Evolutionary conservation across 345 rosid genomes (phyloP).

Genomic region (Pugionium dolabratum): DNA sequence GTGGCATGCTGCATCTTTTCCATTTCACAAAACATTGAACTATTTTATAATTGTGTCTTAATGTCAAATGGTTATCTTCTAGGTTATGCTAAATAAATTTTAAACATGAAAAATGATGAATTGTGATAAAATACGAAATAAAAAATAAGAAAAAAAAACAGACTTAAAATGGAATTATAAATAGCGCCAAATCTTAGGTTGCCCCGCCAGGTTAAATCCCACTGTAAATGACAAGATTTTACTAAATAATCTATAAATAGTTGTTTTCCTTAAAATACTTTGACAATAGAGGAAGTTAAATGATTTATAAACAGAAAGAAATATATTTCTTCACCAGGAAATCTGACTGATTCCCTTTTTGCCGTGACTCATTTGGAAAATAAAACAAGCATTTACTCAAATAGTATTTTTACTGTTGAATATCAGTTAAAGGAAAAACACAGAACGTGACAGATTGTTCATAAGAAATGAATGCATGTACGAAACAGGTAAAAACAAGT

Average conservation of each 20-base stretch:
- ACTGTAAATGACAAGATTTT: constrained; percentile 36
- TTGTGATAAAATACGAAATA: too few species aligned
- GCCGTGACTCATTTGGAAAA: constrained; percentile 19
- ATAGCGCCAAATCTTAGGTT: constrained; percentile 71
- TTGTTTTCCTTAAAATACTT: neutral
- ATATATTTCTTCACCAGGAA: constrained; percentile 2
- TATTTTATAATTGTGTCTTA: too few species aligned
- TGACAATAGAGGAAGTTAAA: constrained; percentile 15
- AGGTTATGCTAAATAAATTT: too few species aligned
- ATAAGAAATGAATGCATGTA: constrained; percentile 38
- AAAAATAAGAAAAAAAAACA: neutral
- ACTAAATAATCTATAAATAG: neutral
- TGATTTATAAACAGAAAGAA: constrained; percentile 11
- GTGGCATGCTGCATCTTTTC: too few species aligned
- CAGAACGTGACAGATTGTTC: constrained; percentile 39
- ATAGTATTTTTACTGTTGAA: constrained; percentile 12
- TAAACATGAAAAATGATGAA: too few species aligned
- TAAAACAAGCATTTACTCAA: constrained; percentile 7
- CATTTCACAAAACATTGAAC: too few species aligned
- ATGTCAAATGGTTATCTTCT: too few species aligned
- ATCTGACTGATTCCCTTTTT: constrained; percentile 16
- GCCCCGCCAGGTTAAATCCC: constrained; percentile 59
- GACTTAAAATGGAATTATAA: constrained; percentile 49
- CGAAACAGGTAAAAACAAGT: constrained; percentile 13
- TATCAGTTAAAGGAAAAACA: constrained; percentile 27